phyloP scores from a whole-genome alignment of 768 basidiomycete genomes.

The Tricholoma bakamatsutake region DNA sequence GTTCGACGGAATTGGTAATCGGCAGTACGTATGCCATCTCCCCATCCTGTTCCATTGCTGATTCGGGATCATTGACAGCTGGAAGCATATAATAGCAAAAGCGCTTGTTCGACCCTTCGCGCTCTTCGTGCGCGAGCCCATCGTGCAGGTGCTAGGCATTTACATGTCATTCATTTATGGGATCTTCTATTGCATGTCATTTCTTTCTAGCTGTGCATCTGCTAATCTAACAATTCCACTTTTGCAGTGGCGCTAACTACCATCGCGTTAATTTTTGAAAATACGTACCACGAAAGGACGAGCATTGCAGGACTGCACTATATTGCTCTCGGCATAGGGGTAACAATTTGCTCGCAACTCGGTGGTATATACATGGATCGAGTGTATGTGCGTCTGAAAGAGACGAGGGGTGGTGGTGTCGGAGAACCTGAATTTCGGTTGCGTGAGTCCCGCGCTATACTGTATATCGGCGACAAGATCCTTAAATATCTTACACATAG shows the following conservation, averaged over 20 bases:
- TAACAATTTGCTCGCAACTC: slow-evolving; percentile 43
- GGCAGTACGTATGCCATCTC: slow-evolving; percentile 31
- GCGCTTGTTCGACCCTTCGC: slow-evolving; percentile 64
- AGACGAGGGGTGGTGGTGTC: slow-evolving; percentile 38
- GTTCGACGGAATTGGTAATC: slow-evolving; percentile 34
- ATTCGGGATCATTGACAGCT: slow-evolving; percentile 27
- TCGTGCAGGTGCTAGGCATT: slow-evolving; percentile 59
- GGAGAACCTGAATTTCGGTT: slow-evolving; percentile 47
- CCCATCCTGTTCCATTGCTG: not conserved
- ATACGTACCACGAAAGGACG: slow-evolving; percentile 44
- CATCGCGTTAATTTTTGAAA: slow-evolving; percentile 52
- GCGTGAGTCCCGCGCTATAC: slow-evolving; percentile 26
- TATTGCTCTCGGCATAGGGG: slow-evolving; percentile 62
- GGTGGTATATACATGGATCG: slow-evolving; percentile 54
- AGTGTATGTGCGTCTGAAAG: slow-evolving; percentile 44
- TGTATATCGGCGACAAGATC: not conserved
- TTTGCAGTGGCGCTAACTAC: slow-evolving; percentile 59
- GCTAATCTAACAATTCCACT: not conserved
- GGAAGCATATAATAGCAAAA: slow-evolving; percentile 42
- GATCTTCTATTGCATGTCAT: slow-evolving; percentile 43
- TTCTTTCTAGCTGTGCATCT: not conserved
- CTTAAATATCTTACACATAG: slow-evolving; percentile 23
- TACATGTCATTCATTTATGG: slow-evolving; percentile 74
- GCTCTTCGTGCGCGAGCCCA: slow-evolving; percentile 55
- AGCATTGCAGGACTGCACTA: slow-evolving; percentile 68